Evolutionary conservation across 495 filamentous ascomycete genomes (phyloP).

Genomic region (Poronia punctata): DNA sequence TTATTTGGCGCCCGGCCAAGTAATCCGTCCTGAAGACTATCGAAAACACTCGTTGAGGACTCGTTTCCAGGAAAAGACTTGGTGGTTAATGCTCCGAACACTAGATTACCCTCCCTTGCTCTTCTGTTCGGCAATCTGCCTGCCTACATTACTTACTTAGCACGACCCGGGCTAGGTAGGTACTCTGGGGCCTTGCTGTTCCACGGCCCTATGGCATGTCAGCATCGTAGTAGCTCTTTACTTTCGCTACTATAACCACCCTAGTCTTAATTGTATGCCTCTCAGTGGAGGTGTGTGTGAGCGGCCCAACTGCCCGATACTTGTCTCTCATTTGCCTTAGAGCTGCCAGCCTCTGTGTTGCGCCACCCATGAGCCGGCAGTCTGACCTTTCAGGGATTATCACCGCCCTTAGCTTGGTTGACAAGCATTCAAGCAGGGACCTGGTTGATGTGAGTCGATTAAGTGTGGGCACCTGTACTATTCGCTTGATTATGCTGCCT

Average conservation of each 20-base stretch:
- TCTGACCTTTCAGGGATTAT: constrained; percentile 28
- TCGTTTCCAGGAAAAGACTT: constrained; percentile 12
- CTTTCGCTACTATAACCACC: constrained; percentile 36
- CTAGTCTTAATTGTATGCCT: constrained; percentile 36
- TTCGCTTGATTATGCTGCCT: constrained; percentile 42
- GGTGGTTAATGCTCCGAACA: constrained; percentile 19
- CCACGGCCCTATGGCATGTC: constrained; percentile 37
- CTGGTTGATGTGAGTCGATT: constrained; percentile 23
- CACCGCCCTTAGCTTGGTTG: constrained; percentile 25
- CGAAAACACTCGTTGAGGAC: constrained; percentile 8
- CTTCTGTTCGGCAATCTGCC: constrained; percentile 29
- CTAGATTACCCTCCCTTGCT: constrained; percentile 18
- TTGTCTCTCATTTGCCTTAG: constrained; percentile 10
- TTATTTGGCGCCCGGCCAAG: constrained; percentile 2
- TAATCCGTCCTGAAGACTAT: constrained; percentile 13
- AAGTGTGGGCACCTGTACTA: constrained; percentile 28
- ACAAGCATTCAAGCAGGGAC: constrained; percentile 25
- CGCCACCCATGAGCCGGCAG: constrained; percentile 27
- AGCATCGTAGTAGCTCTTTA: constrained; percentile 32
- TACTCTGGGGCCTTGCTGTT: constrained; percentile 25
- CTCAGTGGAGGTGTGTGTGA: constrained; percentile 26
- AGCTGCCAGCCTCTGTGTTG: constrained; percentile 25
- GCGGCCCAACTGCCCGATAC: constrained; percentile 22
- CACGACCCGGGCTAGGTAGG: constrained; percentile 21
- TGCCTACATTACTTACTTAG: constrained; percentile 15